phyloP scores from a whole-genome alignment of 2,329 filamentous ascomycete genomes.

The Rutstroemia sydowiana region DNA sequence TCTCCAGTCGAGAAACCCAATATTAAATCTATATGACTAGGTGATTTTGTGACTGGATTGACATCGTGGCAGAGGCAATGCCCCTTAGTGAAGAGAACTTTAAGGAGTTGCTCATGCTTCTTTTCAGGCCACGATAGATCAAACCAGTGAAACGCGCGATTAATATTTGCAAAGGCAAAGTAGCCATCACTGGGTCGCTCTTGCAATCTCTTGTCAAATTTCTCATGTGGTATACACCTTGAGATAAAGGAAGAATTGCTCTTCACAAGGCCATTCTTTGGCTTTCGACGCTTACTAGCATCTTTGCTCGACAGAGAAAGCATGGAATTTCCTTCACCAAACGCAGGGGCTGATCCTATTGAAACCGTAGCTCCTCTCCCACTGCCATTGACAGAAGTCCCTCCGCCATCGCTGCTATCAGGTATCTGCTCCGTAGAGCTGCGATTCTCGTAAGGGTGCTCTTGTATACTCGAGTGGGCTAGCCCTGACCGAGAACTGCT shows the following conservation, averaged over 20 bases:
- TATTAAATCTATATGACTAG: conserved; percentile 78
- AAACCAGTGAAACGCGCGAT: conserved; percentile 92
- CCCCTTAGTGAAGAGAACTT: conserved; percentile 94
- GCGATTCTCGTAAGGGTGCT: conserved; percentile 53
- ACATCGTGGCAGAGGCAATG: conserved; percentile 93
- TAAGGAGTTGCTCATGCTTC: conserved; percentile 85
- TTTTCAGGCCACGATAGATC: conserved; percentile 73
- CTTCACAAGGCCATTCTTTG: conserved; percentile 97
- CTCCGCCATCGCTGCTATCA: conserved; percentile 48
- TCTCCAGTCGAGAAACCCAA: conserved; percentile 96
- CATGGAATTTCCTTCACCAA: conserved; percentile 79
- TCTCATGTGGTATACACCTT: conserved; percentile 86
- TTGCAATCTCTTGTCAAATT: conserved; percentile 66
- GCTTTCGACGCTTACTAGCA: conserved; percentile 76
- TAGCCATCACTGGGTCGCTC: conserved; percentile 73
- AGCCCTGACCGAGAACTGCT: conserved; percentile 38
- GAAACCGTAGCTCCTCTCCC: conserved; percentile 27
- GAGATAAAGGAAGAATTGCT: conserved; percentile 98
- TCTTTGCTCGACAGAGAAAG: conserved; percentile 62
- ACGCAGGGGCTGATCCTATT: conserved; percentile 50
- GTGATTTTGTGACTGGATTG: conserved; percentile 72
- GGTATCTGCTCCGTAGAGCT: conserved; percentile 53
- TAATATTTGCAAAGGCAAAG: conserved; percentile 92
- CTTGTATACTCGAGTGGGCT: conserved; percentile 45
- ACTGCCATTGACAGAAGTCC: conserved; percentile 43